A percentile compares a stretch with the other conserved stretches of the same genome.
phyloP scores from a whole-genome alignment of 169 alveolate genomes.

The Babesia gibsoni region DNA sequence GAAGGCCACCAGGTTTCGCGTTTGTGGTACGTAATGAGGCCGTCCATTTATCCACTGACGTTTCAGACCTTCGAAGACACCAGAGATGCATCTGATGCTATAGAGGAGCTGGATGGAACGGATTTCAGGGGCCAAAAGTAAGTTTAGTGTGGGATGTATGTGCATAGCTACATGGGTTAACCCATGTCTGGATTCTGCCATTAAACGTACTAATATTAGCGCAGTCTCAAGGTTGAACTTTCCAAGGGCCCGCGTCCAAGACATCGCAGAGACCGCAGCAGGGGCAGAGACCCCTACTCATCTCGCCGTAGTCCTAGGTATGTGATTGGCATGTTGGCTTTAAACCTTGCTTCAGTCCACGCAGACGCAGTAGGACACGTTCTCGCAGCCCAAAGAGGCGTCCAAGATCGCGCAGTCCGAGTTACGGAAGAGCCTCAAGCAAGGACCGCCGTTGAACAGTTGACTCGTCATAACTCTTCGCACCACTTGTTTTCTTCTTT shows the following conservation, averaged over 20 bases:
- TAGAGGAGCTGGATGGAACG: slow-evolving; percentile 54
- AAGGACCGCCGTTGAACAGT: slow-evolving; percentile 36
- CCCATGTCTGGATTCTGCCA: neutral
- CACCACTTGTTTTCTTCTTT: slow-evolving; percentile 95
- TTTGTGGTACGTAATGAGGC: slow-evolving; percentile 39
- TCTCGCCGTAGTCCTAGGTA: slow-evolving; percentile 33
- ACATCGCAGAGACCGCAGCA: slow-evolving; percentile 48
- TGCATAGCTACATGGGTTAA: neutral
- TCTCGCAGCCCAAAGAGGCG: slow-evolving; percentile 44
- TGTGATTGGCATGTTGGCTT: neutral
- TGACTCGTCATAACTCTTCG: slow-evolving; percentile 78
- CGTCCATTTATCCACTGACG: neutral
- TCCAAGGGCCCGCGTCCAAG: slow-evolving; percentile 45
- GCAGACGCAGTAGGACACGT: slow-evolving; percentile 40
- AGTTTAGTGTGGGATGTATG: neutral
- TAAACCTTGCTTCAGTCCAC: neutral
- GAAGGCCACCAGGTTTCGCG: slow-evolving; percentile 67
- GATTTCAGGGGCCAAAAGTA: slow-evolving; percentile 58
- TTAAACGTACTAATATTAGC: neutral
- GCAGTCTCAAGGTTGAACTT: slow-evolving; percentile 47
- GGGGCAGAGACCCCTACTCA: slow-evolving; percentile 42
- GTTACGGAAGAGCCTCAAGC: slow-evolving; percentile 25
- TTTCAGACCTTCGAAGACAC: slow-evolving; percentile 59
- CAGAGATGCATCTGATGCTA: slow-evolving; percentile 60
- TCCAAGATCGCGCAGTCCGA: slow-evolving; percentile 45